Percentiles rank a stretch among this genome's conserved stretches.
These are phyloP conservation scores for Closterium sp. DNA, from an alignment of 139 green algal species.

Conservation along the genomic window DNA sequence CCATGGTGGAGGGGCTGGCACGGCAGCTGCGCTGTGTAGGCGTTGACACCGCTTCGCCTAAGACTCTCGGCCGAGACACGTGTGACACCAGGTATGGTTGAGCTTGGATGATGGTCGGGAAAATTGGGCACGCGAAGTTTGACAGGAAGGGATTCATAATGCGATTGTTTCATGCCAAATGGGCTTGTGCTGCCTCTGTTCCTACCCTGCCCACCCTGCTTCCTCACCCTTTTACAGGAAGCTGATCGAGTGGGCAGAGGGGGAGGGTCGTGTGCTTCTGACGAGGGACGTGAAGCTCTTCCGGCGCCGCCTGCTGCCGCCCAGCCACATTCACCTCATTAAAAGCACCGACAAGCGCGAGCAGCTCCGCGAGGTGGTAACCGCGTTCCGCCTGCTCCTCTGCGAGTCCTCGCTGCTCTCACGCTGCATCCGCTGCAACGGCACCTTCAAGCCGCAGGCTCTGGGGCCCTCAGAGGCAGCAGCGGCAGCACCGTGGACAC, in stretches of 20 bases:
- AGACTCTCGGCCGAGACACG: background rate
- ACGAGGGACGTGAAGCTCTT: conserved; percentile 36
- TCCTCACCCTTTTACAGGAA: background rate
- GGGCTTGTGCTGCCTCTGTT: background rate
- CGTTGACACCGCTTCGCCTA: conserved; percentile 26
- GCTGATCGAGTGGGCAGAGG: conserved; percentile 29
- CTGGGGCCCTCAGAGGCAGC: background rate
- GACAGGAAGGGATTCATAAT: too few species aligned
- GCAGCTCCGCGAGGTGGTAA: conserved; percentile 34
- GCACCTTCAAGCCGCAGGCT: conserved; percentile 11
- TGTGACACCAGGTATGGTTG: background rate
- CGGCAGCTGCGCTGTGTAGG: conserved; percentile 43
- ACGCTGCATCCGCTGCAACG: conserved; percentile 45
- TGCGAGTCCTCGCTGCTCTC: conserved; percentile 4
- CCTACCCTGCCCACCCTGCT: too few species aligned
- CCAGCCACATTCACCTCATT: conserved; percentile 19
- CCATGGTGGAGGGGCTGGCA: conserved; percentile 44
- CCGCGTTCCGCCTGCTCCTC: conserved; percentile 11
- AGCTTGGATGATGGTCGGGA: too few species aligned
- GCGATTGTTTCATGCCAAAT: background rate
- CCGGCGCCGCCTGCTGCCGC: conserved; percentile 25
- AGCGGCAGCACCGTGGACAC: conserved; percentile 10
- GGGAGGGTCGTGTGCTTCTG: conserved; percentile 37
- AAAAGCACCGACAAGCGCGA: conserved; percentile 20
- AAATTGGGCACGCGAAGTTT: too few species aligned